These are phyloP conservation scores for Tetrapisispora fleetii DNA, from an alignment of 805 yeast species.

Conservation along the genomic window DNA sequence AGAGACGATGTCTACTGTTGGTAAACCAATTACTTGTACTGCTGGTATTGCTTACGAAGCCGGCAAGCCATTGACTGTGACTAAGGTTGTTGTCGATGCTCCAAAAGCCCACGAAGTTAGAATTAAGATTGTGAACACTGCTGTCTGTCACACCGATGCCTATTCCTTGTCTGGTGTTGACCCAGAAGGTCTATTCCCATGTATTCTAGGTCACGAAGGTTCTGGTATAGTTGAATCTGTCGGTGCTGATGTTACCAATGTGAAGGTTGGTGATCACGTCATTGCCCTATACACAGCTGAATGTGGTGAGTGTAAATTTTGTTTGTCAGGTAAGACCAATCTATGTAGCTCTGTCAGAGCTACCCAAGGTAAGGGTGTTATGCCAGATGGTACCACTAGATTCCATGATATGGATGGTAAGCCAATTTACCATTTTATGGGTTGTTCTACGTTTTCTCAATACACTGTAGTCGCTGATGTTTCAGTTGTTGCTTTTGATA, in stretches of 20 bases:
- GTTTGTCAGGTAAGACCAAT: slow-evolving; percentile 91
- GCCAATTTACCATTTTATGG: slow-evolving; percentile 87
- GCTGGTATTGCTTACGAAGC: slow-evolving; percentile 99
- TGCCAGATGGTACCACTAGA: slow-evolving; percentile 97
- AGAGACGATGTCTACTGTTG: slow-evolving; percentile 17
- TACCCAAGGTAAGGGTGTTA: slow-evolving; percentile 95
- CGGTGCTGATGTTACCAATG: slow-evolving; percentile 88
- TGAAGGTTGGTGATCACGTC: slow-evolving; percentile 89
- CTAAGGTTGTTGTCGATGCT: slow-evolving; percentile 81
- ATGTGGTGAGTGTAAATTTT: slow-evolving; percentile 90
- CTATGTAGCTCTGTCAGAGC: slow-evolving; percentile 92
- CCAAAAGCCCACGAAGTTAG: slow-evolving; percentile 98
- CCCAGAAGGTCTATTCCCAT: slow-evolving; percentile 95
- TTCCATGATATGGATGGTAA: slow-evolving; percentile 75
- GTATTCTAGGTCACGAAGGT: slow-evolving; percentile 93
- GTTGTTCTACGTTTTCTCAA: slow-evolving; percentile 93
- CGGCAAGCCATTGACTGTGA: slow-evolving; percentile 69
- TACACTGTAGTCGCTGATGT: slow-evolving; percentile 98
- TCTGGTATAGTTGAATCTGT: slow-evolving; percentile 93
- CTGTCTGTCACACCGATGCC: slow-evolving; percentile 98
- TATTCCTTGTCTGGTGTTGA: slow-evolving; percentile 90
- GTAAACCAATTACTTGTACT: slow-evolving; percentile 61
- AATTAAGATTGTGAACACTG: slow-evolving; percentile 76
- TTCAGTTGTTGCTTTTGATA: slow-evolving; percentile 85
- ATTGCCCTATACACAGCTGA: slow-evolving; percentile 94